Conservation (phyloP, 768 basidiomycete genomes). For the Chlorophyllum brunneum region DNA sequence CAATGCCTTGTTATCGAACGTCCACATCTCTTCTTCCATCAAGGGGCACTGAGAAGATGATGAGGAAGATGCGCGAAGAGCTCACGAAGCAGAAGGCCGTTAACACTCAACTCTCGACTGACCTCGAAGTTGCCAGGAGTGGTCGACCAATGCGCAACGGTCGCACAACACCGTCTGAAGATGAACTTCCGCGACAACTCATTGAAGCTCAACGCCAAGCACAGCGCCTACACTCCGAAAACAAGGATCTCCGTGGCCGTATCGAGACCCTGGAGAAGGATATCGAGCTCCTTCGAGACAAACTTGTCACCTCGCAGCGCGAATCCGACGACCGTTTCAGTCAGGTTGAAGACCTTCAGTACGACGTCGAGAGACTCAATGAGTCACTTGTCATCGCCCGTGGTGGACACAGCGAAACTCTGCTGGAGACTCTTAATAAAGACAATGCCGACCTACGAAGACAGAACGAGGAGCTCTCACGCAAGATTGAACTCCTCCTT, state of each 20-base stretch:
- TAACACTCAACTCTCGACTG: constrained; percentile 78
- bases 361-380: constrained; percentile 74
- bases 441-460: constrained; percentile 78
- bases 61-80: constrained; percentile 95
- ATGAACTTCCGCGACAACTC: constrained; percentile 76
- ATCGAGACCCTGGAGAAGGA: constrained; percentile 75
- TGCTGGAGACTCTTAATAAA: constrained; percentile 75
- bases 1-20: constrained; percentile 14
- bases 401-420: constrained; percentile 71
- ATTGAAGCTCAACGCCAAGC: constrained; percentile 74
- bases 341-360: constrained; percentile 76
- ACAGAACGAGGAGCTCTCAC: constrained; percentile 87
- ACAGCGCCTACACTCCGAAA: constrained; percentile 67
- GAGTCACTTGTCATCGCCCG: constrained; percentile 71
- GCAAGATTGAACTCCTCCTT: constrained; percentile 85
- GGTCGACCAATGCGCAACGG: constrained; percentile 66
- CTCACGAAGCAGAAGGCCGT: constrained; percentile 84
- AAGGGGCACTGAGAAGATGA: constrained; percentile 97
- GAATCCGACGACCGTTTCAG: constrained; percentile 76
- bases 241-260: constrained; percentile 70
- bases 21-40: constrained; percentile 13
- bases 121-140: constrained; percentile 70
- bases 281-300: constrained; percentile 65
- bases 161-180: constrained; percentile 72
- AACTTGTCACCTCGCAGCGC: constrained; percentile 65